phyloP scores from a whole-genome alignment of 1,284 basidiomycete genomes.

The Xerocomus cyaneibrunnescens region DNA sequence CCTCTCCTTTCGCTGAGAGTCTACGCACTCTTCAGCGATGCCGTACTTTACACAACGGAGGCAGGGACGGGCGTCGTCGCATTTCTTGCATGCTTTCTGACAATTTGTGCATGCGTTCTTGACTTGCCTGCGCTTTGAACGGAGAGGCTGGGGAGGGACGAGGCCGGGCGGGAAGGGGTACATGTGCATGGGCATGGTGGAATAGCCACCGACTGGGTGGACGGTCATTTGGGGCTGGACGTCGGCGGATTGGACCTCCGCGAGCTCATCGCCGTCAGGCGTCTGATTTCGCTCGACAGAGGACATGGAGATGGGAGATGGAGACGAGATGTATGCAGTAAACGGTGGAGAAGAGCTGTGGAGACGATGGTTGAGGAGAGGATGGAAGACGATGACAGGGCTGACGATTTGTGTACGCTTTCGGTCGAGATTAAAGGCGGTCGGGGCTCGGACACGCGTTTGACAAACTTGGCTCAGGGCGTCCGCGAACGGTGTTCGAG shows the following conservation, averaged over 20 bases:
- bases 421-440: slow-evolving; percentile 34
- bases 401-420: slow-evolving; percentile 34
- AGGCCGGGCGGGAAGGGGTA: slow-evolving; percentile 59
- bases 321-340: slow-evolving; percentile 7
- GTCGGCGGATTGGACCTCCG: slow-evolving; percentile 39
- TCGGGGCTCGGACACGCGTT: slow-evolving; percentile 38
- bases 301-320: slow-evolving; percentile 29
- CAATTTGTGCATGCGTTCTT: slow-evolving; percentile 90
- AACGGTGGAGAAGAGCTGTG: neutral
- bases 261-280: slow-evolving; percentile 37
- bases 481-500: slow-evolving; percentile 30
- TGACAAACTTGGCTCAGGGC: slow-evolving; percentile 37
- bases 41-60: slow-evolving; percentile 86
- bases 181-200: slow-evolving; percentile 61
- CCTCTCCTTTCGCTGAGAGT: slow-evolving; percentile 81
- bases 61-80: slow-evolving; percentile 84
- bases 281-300: slow-evolving; percentile 39
- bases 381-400: slow-evolving; percentile 22
- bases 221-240: slow-evolving; percentile 51
- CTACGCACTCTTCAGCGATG: slow-evolving; percentile 74
- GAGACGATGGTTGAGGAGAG: slow-evolving; percentile 13
- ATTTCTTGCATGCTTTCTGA: slow-evolving; percentile 90
- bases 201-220: slow-evolving; percentile 50
- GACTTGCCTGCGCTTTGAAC: slow-evolving; percentile 81
- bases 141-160: slow-evolving; percentile 46